Percentiles rank a stretch among this genome's conserved stretches.
These are phyloP conservation scores for Podila verticillata DNA, from an alignment of 192 early-diverging fungal species.

Conservation along the genomic window DNA sequence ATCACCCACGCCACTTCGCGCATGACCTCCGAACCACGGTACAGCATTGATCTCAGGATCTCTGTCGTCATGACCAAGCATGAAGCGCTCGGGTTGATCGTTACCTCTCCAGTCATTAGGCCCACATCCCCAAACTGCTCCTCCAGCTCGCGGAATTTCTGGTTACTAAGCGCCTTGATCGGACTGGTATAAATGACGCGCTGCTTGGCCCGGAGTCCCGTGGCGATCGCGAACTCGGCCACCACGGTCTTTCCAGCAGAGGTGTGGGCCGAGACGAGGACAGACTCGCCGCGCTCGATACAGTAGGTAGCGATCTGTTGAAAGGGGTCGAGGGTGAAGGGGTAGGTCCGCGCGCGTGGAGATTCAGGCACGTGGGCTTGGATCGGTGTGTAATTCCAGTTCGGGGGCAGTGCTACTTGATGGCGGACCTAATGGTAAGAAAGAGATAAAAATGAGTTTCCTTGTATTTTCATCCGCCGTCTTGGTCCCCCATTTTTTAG, in stretches of 20 bases:
- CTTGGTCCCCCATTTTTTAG: too few relatives aligned
- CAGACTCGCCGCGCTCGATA: slow-evolving; percentile 90
- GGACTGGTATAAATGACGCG: slow-evolving; percentile 97
- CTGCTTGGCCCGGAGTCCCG: slow-evolving; percentile 84
- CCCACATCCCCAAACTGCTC: slow-evolving; percentile 96
- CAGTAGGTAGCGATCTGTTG: slow-evolving; percentile 85
- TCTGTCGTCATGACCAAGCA: slow-evolving; percentile 97
- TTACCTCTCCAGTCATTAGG: slow-evolving; percentile 97
- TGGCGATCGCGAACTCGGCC: slow-evolving; percentile 96
- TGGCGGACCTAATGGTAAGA: slow-evolving; percentile 74
- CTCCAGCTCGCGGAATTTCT: slow-evolving; percentile 94
- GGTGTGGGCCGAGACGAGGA: slow-evolving; percentile 94
- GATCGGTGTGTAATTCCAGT: slow-evolving; percentile 86
- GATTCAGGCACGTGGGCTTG: slow-evolving; percentile 79
- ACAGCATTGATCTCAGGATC: slow-evolving; percentile 95
- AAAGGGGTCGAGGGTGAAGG: slow-evolving; percentile 95
- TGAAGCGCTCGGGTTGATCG: slow-evolving; percentile 89
- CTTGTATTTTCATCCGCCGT: not conserved
- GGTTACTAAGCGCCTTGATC: slow-evolving; percentile 97
- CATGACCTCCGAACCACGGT: slow-evolving; percentile 93
- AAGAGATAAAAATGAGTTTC: not conserved
- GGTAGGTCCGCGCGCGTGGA: slow-evolving; percentile 86
- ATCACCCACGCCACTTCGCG: slow-evolving; percentile 97
- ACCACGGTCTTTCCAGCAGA: slow-evolving; percentile 97
- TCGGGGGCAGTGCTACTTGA: slow-evolving; percentile 91